Conservation (phyloP, 1,284 basidiomycete genomes). For the Inonotus hispidus region DNA sequence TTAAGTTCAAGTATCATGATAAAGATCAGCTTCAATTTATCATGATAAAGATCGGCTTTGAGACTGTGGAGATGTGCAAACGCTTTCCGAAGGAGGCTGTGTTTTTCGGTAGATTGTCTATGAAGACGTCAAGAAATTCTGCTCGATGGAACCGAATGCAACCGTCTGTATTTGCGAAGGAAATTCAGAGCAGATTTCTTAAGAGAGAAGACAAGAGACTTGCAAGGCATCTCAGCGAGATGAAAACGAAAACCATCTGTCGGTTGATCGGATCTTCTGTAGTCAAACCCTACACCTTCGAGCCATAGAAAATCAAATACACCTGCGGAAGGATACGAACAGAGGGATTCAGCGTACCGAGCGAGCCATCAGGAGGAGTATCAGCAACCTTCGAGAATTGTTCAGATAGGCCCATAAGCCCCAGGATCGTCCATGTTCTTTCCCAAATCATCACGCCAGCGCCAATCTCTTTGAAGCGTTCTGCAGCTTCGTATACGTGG, state of each 20-base stretch:
- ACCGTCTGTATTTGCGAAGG: constrained; percentile 7
- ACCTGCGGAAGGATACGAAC: background rate
- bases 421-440: constrained; percentile 38
- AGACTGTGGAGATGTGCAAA: no score
- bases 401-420: constrained; percentile 34
- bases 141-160: constrained; percentile 27
- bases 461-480: constrained; percentile 43
- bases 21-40: no score
- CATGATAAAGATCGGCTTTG: no score
- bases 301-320: no score
- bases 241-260: constrained; percentile 35
- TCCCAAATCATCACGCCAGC: constrained; percentile 46
- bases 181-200: background rate
- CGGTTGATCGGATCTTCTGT: constrained; percentile 36
- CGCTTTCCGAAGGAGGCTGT: constrained; percentile 44
- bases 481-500: constrained; percentile 42
- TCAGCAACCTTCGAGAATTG: constrained; percentile 39
- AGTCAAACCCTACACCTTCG: constrained; percentile 40
- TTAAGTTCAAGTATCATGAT: no score
- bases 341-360: constrained; percentile 24
- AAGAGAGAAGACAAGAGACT: constrained; percentile 19
- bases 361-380: constrained; percentile 34
- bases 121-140: constrained; percentile 44
- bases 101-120: constrained; percentile 36
- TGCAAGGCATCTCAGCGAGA: constrained; percentile 35